phyloP scores from a whole-genome alignment of 805 yeast species.

The Starmerella kuoi region DNA sequence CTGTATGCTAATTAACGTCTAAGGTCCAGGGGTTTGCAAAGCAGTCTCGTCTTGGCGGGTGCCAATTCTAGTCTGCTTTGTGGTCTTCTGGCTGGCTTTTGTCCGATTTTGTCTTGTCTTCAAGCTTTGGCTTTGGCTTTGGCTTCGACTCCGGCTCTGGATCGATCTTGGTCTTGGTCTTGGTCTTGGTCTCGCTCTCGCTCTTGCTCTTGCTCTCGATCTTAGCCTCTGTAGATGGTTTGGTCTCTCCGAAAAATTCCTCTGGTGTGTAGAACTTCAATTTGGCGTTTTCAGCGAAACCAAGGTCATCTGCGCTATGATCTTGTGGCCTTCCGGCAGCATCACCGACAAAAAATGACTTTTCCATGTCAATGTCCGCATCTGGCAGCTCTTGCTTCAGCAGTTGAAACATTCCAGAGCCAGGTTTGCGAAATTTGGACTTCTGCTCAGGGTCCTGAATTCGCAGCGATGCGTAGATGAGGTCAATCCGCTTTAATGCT shows the following conservation, averaged over 20 bases:
- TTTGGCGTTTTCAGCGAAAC: conserved; percentile 50
- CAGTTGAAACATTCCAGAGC: conserved; percentile 60
- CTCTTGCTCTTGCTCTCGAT: too few species aligned
- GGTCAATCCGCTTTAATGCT: conserved; percentile 3
- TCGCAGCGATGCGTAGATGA: conserved; percentile 54
- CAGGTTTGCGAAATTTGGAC: conserved; percentile 44
- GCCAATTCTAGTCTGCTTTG: too few species aligned
- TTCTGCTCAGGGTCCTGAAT: conserved; percentile 13
- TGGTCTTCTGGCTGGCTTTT: too few species aligned
- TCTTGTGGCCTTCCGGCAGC: conserved; percentile 81
- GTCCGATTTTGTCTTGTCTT: too few species aligned
- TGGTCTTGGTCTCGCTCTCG: too few species aligned
- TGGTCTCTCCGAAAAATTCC: conserved; percentile 43
- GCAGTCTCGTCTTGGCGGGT: too few species aligned
- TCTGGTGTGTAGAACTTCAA: conserved; percentile 61
- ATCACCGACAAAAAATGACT: conserved; percentile 76
- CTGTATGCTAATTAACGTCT: too few species aligned
- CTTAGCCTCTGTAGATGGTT: too few species aligned
- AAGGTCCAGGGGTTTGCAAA: too few species aligned
- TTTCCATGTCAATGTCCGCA: conserved; percentile 28
- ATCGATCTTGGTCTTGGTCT: too few species aligned
- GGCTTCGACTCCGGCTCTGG: too few species aligned
- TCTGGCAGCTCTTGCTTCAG: conserved; percentile 33
- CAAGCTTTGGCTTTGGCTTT: too few species aligned
- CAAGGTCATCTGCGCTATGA: conserved; percentile 65